Base-by-base conservation (phyloP, 495 filamentous ascomycete species). In the Amniculicola lignicola region DNA sequence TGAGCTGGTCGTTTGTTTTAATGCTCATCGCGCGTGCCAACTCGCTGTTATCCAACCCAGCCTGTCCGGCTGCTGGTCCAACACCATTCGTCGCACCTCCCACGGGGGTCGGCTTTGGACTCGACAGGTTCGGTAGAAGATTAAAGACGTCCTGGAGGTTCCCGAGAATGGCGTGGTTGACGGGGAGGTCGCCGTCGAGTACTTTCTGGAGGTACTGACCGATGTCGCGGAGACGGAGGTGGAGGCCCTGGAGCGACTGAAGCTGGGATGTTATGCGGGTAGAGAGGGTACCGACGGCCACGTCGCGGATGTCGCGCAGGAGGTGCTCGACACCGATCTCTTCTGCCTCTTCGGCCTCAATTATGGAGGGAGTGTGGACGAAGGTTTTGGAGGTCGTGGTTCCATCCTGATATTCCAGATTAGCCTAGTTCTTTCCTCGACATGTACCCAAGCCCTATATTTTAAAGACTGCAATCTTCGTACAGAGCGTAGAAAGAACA, bases 101-200 rank as follows among this genome's bases (percentile, higher is more conserved):
- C 16, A 67, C 54, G 0, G 57, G 46, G 2, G 63, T 54, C n/a
- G 61, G 66, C 71, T 83, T 82, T 2, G 93, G 92, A 15, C 90
- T 96, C 16, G 87, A 92, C 19, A 98, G 81, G 71, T 97, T 97
- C 25, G 93, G 94, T 24, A 98, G 86, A 16, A 98, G 84, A 74
- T 98, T 98, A 81, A 98, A 98, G 54, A 98, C 89, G 67, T 97
- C 93, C 75, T 98, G 93, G 11, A 98, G 86, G 69, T 96, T 94
- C 57, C 93, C 93, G 44, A 98, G 82, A 58, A 98, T 95, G 40
- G 91, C 89, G 66, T 98, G 93, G 76, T 98, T 98, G 69, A 96
- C 85, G 11, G 93, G 93, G 27, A 98, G 82, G 60, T 93, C 84
- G 59, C 85, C 83, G 67, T 93, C 87, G 61, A 95, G 84, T 15